A percentile compares a stretch with the other conserved stretches of the same genome.
Conservation (phyloP, 805 yeast genomes). For the Wickerhamiella occidentalis region DNA sequence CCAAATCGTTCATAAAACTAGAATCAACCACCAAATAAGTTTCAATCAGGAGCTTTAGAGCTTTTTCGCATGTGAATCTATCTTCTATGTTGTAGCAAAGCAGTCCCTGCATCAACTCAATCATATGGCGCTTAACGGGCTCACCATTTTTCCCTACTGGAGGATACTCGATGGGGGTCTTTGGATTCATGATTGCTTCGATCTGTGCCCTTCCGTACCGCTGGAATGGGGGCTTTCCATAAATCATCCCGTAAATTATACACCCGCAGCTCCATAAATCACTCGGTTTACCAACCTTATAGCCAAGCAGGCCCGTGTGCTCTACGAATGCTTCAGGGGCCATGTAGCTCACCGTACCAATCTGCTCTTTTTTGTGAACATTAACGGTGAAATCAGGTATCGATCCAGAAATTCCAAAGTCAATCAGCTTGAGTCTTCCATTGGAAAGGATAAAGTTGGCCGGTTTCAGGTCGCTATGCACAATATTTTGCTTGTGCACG, state of each 20-base stretch:
- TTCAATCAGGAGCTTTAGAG: neutral
- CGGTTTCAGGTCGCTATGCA: slow-evolving; percentile 66
- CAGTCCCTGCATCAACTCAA: neutral
- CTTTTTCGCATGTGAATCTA: neutral
- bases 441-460: slow-evolving; percentile 46
- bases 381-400: slow-evolving; percentile 86
- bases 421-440: slow-evolving; percentile 76
- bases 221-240: slow-evolving; percentile 77
- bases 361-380: slow-evolving; percentile 75
- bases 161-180: neutral
- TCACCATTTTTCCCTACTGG: neutral
- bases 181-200: neutral
- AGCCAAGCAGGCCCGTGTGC: slow-evolving; percentile 33
- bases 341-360: slow-evolving; percentile 95
- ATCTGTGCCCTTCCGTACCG: slow-evolving; percentile 32
- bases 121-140: neutral
- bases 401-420: slow-evolving; percentile 78
- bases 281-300: slow-evolving; percentile 85
- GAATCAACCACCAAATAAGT: neutral
- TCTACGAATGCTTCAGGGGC: slow-evolving; percentile 88
- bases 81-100: neutral
- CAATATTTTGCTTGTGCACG: slow-evolving; percentile 79
- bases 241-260: slow-evolving; percentile 87
- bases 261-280: slow-evolving; percentile 99
- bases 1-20: neutral